Evolutionary conservation across 148 eudicot species (phyloP), one percentile per base, ranked within the genome.

Genomic region (Chenopodium album): DNA sequence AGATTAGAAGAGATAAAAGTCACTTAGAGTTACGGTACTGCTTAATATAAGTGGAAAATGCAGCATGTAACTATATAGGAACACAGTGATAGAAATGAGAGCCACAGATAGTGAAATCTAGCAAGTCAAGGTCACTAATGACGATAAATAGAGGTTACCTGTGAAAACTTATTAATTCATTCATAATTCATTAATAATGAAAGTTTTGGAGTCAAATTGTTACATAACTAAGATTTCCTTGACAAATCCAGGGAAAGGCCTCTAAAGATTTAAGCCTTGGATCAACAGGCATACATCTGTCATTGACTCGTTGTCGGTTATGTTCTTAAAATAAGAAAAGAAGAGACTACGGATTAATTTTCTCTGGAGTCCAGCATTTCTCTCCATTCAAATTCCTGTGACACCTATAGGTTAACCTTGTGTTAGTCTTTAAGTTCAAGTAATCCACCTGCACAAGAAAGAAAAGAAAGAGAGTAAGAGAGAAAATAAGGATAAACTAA

Each of bases 361-460:
- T 86, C 74, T 88, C 89, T 46, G 88, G 79, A 71, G 79, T 88
- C 97, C 97, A 94, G 22, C 77, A 48, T 86, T 86, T 91, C 76
- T 86, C 87, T 46, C 90, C 92, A 52, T 81, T 82, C 75, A 17
- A 65, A 69, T 54, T 82, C 75, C 71, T 81, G 84, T 81, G 76
- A 19, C 86, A 80, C 76, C 72, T 83, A 77, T 87, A 92, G 71
- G 73, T 56, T 68, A 86, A 80, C 84, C 90, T 91, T 65, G 84
- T 87, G 75, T 91, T 89, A 47, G 84, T 89, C 91, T 94, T 96
- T 83, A 94, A 76, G 83, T 96, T 94, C 85, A 94, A 71, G 89
- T 94, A 92, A 82, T 96, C 98, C 60, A 96, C 98, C 95, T 92
- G 89, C 46, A 73, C 76, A 82, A 52, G 62, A 85, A 74, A 78